These are phyloP conservation scores for Hyphodiscus hymeniophilus DNA, from an alignment of 495 filamentous ascomycete species.

Conservation along the genomic window DNA sequence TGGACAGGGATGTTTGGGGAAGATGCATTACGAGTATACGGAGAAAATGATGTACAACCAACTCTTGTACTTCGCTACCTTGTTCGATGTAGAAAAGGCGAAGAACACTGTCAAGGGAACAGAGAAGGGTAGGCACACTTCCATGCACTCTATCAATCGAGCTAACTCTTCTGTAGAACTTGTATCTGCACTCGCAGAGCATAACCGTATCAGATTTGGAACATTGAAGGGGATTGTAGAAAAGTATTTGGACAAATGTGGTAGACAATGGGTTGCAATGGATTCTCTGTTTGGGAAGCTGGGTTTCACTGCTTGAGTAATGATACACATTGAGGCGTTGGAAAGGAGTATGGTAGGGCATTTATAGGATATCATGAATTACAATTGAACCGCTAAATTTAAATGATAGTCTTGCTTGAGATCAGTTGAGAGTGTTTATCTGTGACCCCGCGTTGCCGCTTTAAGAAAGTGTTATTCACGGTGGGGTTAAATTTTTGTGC, in stretches of 20 bases:
- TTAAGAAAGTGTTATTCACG: background rate
- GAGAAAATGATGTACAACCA: slow-evolving; percentile 93
- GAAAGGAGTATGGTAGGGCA: background rate
- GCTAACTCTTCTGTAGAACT: slow-evolving; percentile 41
- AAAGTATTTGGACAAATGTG: slow-evolving; percentile 85
- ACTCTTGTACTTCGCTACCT: slow-evolving; percentile 72
- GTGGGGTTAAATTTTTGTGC: background rate
- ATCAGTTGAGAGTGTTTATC: no score
- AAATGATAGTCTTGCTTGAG: no score
- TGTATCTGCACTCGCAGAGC: slow-evolving; percentile 60
- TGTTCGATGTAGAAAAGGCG: slow-evolving; percentile 89
- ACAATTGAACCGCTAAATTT: no score
- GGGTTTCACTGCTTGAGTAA: slow-evolving; percentile 31
- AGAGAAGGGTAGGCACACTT: slow-evolving; percentile 26
- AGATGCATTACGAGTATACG: slow-evolving; percentile 81
- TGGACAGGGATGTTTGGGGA: slow-evolving; percentile 72
- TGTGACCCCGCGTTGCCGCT: background rate
- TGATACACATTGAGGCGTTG: background rate
- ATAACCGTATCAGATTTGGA: slow-evolving; percentile 69
- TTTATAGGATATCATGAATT: slow-evolving; percentile 12
- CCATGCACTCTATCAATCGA: background rate
- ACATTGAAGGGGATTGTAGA: slow-evolving; percentile 73
- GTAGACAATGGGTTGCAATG: slow-evolving; percentile 94
- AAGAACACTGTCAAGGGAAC: slow-evolving; percentile 38
- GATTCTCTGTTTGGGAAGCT: slow-evolving; percentile 68